Evolutionary conservation across 495 filamentous ascomycete genomes (phyloP), one percentile per base, ranked within the genome.

Genomic region (Tuber borchii): DNA sequence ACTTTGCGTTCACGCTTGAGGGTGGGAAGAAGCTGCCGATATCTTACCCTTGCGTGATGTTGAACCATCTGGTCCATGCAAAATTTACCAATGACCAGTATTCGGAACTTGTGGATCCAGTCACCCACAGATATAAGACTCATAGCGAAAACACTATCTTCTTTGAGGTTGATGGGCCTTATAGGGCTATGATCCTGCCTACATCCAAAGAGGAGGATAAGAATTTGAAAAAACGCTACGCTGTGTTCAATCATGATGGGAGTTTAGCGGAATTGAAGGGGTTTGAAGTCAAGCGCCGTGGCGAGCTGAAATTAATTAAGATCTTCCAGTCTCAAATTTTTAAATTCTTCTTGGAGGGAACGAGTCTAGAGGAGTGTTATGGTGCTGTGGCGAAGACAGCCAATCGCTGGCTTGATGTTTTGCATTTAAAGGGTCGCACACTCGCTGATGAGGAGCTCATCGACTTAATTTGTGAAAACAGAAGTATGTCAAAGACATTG

Each of bases 311-410:
- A 86, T 89, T 99, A 78, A 99, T 99, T 88, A 99, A 99, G 85
- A 99, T 97, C 80, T 99, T 99, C 85, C 95, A 99, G 84, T 92
- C 93, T 46, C 95, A 98, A 82, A 97, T 99, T 82, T 99, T 99
- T 90, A 97, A 95, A 83, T 98, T 98, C 86, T 99, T 99, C 85
- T 85, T 99, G 8, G 95, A 98, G 83, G 95, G 95, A 3, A 87
- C 87, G 39, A 96, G 92, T 2, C 85, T 99, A 72, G 85, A 88
- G 2, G 95, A 98, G 84, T 97, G 94, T 19, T 99, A 99, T 82
- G 90, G 87, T 40, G 89, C 94, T 3, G 96, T 98, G 12, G 95
- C 95, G 73, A 96, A 92, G 78, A 92, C 97, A n/a, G 95, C 96
- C 12, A 95, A 99, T 80, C 88, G 89, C 75, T 99, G 95, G 95